These are phyloP conservation scores for Stephania cephalantha DNA, from an alignment of 164 flowering plant species.

Conservation along the genomic window DNA sequence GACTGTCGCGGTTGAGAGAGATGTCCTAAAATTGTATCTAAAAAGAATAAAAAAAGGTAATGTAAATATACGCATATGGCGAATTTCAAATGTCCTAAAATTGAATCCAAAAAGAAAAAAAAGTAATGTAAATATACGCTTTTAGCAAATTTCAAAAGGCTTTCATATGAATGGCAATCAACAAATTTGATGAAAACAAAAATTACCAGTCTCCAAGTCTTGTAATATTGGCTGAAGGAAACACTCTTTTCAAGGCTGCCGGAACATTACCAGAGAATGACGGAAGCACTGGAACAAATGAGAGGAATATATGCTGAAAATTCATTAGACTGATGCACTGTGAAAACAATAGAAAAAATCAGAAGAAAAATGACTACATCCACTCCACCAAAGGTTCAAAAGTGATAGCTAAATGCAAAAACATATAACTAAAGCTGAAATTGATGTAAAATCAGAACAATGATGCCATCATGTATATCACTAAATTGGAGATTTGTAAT, in stretches of 20 bases:
- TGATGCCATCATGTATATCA: no score
- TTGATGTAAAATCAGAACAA: no score
- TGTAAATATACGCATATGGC: no score
- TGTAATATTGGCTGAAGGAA: conserved; percentile 81
- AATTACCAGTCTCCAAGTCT: conserved; percentile 87
- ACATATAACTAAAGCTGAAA: no score
- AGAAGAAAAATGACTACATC: neutral
- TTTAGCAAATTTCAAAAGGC: neutral
- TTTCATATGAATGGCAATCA: neutral
- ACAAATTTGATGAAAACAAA: conserved; percentile 8
- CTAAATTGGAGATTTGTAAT: no score
- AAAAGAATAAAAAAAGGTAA: no score
- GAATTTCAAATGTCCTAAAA: no score
- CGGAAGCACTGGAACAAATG: conserved; percentile 60
- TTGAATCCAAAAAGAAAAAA: no score
- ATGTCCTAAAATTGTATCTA: no score
- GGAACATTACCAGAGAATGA: conserved; percentile 98
- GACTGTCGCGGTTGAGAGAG: no score
- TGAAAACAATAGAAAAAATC: conserved; percentile 1
- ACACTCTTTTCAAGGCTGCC: conserved; percentile 56
- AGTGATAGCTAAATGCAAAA: no score
- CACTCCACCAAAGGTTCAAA: no score
- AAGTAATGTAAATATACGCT: neutral
- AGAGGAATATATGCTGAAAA: conserved; percentile 6
- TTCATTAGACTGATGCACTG: conserved; percentile 5